A percentile compares a stretch with the other conserved stretches of the same genome.
phyloP scores from a whole-genome alignment of 2,329 filamentous ascomycete species.

The Claviceps sp. region DNA sequence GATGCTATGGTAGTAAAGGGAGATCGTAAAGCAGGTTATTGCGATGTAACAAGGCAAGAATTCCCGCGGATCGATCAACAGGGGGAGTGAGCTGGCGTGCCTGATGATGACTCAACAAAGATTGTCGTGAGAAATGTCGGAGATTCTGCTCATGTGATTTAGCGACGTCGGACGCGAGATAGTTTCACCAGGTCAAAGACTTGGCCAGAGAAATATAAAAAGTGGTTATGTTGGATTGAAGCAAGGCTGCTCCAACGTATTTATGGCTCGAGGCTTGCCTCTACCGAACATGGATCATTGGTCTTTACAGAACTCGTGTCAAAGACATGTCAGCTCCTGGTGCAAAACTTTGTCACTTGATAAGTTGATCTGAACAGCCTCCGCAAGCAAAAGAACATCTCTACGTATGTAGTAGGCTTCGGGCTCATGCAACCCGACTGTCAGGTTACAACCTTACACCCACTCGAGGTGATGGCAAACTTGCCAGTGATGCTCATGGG shows the following conservation, averaged over 20 bases:
- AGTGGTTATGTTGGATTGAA: not conserved
- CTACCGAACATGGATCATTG: not conserved
- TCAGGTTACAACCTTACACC: not conserved
- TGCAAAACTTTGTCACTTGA: not conserved
- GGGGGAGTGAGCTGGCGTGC: not conserved
- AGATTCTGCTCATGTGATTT: not conserved
- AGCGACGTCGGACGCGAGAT: not conserved
- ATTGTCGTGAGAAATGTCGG: not conserved
- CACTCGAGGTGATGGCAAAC: slow-evolving; percentile 1
- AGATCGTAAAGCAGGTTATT: not conserved
- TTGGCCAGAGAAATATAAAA: not conserved
- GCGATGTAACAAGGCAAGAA: not conserved
- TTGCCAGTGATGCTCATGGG: slow-evolving; percentile 3
- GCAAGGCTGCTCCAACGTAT: not conserved
- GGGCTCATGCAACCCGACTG: not conserved
- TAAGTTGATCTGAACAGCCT: not conserved
- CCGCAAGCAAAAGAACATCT: not conserved
- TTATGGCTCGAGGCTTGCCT: slow-evolving; percentile 2
- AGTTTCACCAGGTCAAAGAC: not conserved
- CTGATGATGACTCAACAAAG: not conserved
- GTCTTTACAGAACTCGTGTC: not conserved
- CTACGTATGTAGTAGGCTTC: not conserved
- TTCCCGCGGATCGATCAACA: not conserved
- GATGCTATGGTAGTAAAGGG: not conserved
- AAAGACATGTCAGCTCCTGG: slow-evolving; percentile 3